These are phyloP conservation scores for Rhizophagus sp. DNA, from an alignment of 192 early-diverging fungal genomes.

Conservation along the genomic window DNA sequence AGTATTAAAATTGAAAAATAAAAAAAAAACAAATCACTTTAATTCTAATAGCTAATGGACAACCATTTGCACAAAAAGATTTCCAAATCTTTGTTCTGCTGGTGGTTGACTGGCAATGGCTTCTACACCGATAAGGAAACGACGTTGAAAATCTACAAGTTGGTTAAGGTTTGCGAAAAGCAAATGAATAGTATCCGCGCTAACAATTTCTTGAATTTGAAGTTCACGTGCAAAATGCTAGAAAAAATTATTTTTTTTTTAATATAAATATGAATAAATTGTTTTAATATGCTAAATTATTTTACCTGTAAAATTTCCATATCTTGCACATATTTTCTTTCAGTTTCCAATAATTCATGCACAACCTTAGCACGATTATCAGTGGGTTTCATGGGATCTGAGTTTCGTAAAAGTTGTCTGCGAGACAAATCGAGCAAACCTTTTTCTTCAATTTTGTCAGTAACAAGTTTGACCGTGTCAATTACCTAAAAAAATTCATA, in stretches of 20 bases:
- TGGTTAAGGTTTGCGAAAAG: slow-evolving; percentile 94
- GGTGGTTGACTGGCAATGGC: slow-evolving; percentile 66
- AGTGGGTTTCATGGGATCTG: slow-evolving; percentile 63
- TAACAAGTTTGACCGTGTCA: slow-evolving; percentile 76
- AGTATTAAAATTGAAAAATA: no score
- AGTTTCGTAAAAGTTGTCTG: slow-evolving; percentile 40
- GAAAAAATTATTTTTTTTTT: not conserved
- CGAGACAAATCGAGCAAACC: slow-evolving; percentile 51
- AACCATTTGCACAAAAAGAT: slow-evolving; percentile 78
- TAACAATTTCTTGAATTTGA: slow-evolving; percentile 67
- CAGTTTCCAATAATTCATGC: slow-evolving; percentile 89
- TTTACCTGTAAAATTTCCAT: slow-evolving; percentile 75
- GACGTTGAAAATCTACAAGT: slow-evolving; percentile 94
- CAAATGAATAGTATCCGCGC: slow-evolving; percentile 72
- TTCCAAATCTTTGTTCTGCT: slow-evolving; percentile 87
- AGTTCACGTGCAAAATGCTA: slow-evolving; percentile 76
- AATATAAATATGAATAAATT: slow-evolving; percentile 1
- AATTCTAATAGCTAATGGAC: not conserved
- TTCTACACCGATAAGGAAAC: slow-evolving; percentile 92
- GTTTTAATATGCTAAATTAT: not conserved
- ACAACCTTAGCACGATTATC: slow-evolving; percentile 89
- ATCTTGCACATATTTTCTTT: slow-evolving; percentile 88
- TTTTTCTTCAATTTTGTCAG: slow-evolving; percentile 73
- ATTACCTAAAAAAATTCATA: slow-evolving; percentile 59
- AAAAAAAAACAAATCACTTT: not conserved